Evolutionary conservation across 2,329 filamentous ascomycete species (phyloP), one percentile per base, ranked within the genome.

Genomic region (Hypoxylon sp.): DNA sequence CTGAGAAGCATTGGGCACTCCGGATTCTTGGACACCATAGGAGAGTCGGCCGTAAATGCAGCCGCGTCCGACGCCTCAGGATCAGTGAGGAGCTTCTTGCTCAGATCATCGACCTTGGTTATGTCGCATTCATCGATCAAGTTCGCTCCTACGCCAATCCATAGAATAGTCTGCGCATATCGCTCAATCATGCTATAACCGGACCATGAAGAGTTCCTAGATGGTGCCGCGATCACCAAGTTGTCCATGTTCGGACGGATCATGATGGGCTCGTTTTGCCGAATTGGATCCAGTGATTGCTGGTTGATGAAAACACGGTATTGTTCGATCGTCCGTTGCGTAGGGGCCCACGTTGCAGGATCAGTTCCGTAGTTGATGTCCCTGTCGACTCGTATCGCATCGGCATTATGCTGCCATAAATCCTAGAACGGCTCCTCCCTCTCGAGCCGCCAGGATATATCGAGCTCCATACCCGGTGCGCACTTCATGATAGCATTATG

Each of bases 201-300:
- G 17, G 46, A 57, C 51, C 32, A 54, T 13, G 44, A 37, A 32
- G 58, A 57, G 44, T 35, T 46, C 11, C 24, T 35, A 17, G 31
- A 52, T 5, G 47, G 37, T 2, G 51, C 37, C 35, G 44, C 56
- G 51, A 51, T 44, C 32, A 55, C n/a, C 21, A 56, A 31, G 24
- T 48, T 54, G 27, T 65, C 62, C 56, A 65, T 50, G 13, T 51
- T 56, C 17, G 42, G 48, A 31, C 32, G 50, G 42, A 51, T 54
- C 29, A 58, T 42, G 15, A 54, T 53, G 2, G 48, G 29, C 11
- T 48, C 24, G 21, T 58, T 58, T 4, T 47, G 29, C 39, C 48
- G 53, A 6, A 37, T 57, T 10, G 29, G 46, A 5, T 64, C 47
- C 21, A 53, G 31, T 1, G 46, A 42, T 37, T 55, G 51, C 31